Evolutionary conservation across 495 filamentous ascomycete species (phyloP).

Genomic region (Penicillium paradoxum): DNA sequence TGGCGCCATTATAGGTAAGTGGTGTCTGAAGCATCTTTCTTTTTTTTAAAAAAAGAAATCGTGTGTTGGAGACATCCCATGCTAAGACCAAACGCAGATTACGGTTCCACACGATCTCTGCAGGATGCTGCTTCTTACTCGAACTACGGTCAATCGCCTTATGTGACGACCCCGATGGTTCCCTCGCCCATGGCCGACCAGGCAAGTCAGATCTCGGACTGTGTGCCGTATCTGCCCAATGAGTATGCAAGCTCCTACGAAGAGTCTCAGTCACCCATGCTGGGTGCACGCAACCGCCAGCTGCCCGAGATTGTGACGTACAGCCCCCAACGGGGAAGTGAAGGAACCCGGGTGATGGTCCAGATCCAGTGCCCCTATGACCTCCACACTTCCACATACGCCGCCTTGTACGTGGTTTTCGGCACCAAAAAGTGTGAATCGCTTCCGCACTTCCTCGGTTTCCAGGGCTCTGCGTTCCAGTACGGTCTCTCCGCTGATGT

Average conservation of each 20-base stretch:
- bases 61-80: not conserved
- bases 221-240: slow-evolving; percentile 41
- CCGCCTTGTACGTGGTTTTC: slow-evolving; percentile 65
- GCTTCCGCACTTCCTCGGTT: slow-evolving; percentile 55
- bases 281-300: slow-evolving; percentile 27
- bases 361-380: slow-evolving; percentile 73
- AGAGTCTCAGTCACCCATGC: slow-evolving; percentile 37
- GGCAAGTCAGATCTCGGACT: slow-evolving; percentile 42
- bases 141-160: slow-evolving; percentile 39
- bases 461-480: slow-evolving; percentile 53
- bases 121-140: slow-evolving; percentile 44
- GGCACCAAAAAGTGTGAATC: slow-evolving; percentile 64
- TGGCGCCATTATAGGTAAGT: slow-evolving; percentile 42
- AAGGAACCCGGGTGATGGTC: slow-evolving; percentile 65
- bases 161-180: slow-evolving; percentile 42
- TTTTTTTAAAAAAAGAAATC: too few species aligned
- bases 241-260: slow-evolving; percentile 45
- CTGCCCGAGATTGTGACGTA: slow-evolving; percentile 61
- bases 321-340: slow-evolving; percentile 59
- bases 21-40: too few species aligned
- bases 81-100: slow-evolving; percentile 29
- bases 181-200: slow-evolving; percentile 45
- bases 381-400: slow-evolving; percentile 50
- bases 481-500: slow-evolving; percentile 71
- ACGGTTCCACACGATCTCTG: slow-evolving; percentile 40